Conservation (phyloP, 1,284 basidiomycete species). For the Rhodotorula sp. region DNA sequence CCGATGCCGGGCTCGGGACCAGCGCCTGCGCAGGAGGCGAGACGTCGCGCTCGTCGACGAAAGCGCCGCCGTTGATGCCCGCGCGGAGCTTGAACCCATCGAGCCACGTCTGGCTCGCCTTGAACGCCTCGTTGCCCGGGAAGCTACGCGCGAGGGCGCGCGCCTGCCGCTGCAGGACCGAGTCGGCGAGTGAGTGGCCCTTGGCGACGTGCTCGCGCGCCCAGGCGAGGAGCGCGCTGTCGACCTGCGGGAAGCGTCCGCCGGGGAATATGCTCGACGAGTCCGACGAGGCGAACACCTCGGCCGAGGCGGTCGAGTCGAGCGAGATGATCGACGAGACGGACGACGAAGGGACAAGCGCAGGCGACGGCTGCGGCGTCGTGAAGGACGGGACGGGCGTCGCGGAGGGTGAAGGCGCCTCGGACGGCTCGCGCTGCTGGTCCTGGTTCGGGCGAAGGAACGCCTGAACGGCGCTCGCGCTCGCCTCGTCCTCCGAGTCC, state of each 20-base stretch:
- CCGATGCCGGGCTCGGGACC: not conserved
- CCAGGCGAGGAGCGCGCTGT: conserved; percentile 65
- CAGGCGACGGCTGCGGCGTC: conserved; percentile 8
- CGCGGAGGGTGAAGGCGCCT: not conserved
- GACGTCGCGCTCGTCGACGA: conserved; percentile 4
- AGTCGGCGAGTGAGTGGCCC: conserved; percentile 66
- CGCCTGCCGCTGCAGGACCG: conserved; percentile 69
- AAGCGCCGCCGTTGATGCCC: conserved; percentile 30
- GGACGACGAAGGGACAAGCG: conserved; percentile 10
- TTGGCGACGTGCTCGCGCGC: conserved; percentile 59
- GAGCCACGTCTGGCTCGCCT: conserved; percentile 85
- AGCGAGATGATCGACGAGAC: conserved; percentile 61
- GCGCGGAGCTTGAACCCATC: conserved; percentile 82
- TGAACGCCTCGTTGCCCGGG: conserved; percentile 65
- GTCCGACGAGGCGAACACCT: not conserved
- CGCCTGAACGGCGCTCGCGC: not conserved
- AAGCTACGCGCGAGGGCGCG: conserved; percentile 61
- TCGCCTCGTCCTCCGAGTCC: conserved; percentile 24
- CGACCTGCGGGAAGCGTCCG: conserved; percentile 68
- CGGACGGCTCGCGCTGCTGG: not conserved
- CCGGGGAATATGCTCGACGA: conserved; percentile 13
- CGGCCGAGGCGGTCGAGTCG: conserved; percentile 15
- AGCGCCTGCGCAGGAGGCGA: not conserved
- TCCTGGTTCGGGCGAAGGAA: not conserved
- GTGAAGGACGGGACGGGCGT: not conserved